Evolutionary conservation across 1,284 basidiomycete genomes (phyloP), one percentile per base, ranked within the genome.

Genomic region (Irpex rosettiformis): DNA sequence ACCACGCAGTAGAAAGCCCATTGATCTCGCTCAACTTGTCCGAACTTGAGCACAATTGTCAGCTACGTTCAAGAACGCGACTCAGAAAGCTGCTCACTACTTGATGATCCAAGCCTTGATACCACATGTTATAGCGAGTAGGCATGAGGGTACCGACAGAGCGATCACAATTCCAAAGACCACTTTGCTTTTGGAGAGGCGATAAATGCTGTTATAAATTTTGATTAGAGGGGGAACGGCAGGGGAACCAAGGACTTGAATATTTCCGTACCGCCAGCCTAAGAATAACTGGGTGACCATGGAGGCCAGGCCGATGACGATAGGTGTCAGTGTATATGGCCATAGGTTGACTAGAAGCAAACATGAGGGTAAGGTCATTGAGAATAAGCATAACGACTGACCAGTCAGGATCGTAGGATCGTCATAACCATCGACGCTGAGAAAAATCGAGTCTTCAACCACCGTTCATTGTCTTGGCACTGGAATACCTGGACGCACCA

Each of bases 321-420:
- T 65, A 3, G 78, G 77, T 0, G 77, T 80, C 58, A 79, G 76
- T 0, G 73, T 71, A 54, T 77, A 75, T 2, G 78, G 75, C 79
- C 79, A 78, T 0, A 71, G 66, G 30, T 75, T 73, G 43, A 69
- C 77, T 77, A 55, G n/a, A n/a, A n/a, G n/a, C n/a, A n/a, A 5
- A 60, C 13, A 18, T 37, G n/a, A 11, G n/a, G 13, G 33, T 28
- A 25, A 27, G 11, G 33, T 52, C 47, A 52, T 25, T n/a, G 27
- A 7, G 11, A n/a, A 18, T 27, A 28, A 27, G 30, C 27, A 2
- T n/a, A n/a, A n/a, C n/a, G n/a, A 27, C 21, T 22, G 54, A 77
- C 77, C 65, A 27, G 61, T 65, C 13, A 79, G 66, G 54, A 64
- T 69, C 0, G 62, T 68, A 5, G 77, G 75, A 49, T 77, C 76